A percentile compares a stretch with the other conserved stretches of the same genome.
These are phyloP conservation scores for Aureobasidium sp. DNA, from an alignment of 2,329 filamentous ascomycete species.

Conservation along the genomic window DNA sequence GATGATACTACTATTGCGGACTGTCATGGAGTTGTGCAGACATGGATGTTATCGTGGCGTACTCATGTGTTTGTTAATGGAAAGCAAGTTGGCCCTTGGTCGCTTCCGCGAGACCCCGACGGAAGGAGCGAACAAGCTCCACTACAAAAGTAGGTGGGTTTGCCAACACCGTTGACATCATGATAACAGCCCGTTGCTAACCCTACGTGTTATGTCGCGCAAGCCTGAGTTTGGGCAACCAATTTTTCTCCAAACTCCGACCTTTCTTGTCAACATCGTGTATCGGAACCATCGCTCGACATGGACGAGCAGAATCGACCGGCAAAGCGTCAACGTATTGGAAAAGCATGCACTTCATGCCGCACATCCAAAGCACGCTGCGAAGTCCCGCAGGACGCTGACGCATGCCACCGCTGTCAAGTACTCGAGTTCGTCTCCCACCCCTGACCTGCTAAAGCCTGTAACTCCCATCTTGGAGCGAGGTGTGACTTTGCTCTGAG, in stretches of 20 bases:
- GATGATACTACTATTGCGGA: background rate
- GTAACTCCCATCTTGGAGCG: no score
- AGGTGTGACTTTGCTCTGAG: no score
- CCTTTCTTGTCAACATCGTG: background rate
- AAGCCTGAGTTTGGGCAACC: background rate
- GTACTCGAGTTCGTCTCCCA: conserved; percentile 7
- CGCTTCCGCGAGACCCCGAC: background rate
- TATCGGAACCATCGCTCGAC: background rate
- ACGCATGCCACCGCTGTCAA: conserved; percentile 5
- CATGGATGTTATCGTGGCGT: background rate
- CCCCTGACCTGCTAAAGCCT: no score
- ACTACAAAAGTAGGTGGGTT: background rate
- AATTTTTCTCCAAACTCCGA: background rate
- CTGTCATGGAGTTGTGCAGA: no score
- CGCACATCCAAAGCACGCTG: conserved; percentile 11
- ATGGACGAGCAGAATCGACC: conserved; percentile 1
- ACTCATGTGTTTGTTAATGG: no score
- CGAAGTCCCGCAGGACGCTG: background rate
- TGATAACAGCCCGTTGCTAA: background rate
- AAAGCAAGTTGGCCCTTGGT: background rate
- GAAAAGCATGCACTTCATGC: conserved; percentile 5
- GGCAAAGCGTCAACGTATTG: conserved; percentile 2
- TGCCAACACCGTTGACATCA: background rate
- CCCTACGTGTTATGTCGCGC: no score
- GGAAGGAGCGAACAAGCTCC: background rate